Evolutionary conservation across 2,329 filamentous ascomycete species (phyloP), one percentile per base, ranked within the genome.

Genomic region (Magnaporthiopsis rhizophila): DNA sequence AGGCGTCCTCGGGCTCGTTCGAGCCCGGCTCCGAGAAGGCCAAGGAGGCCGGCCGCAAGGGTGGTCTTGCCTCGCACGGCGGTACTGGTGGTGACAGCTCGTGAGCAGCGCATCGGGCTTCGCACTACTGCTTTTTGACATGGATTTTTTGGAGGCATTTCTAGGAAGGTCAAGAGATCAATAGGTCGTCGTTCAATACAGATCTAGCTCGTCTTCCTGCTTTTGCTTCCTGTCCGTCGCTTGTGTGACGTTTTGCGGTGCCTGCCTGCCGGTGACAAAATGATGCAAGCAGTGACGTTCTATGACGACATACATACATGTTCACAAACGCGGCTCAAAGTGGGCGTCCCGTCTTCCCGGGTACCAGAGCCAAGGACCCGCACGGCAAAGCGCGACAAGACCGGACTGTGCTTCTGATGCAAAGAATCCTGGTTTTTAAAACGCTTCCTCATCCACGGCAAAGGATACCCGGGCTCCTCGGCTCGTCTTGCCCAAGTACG

Each of bases 1-100:
- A 84, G 62, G 79, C 80, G 0, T 84, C 82, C 0, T 75, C 77
- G 50, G 82, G 83, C 5, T 82, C 78, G 3, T 86, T 86, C 64
- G 79, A 85, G 69, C 77, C 78, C 0, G 81, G 83, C 8, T 81
- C 79, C 61, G 78, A 82, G 71, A 78, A 76, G 66, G 82, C 82
- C 2, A 78, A 74, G 61, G 82, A 84, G 71, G 82, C 83, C 24
- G 83, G 83, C 3, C 74, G 75, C 38, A 85, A 85, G 74, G 83
- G 83, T 3, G 82, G 82, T 21, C 13, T 53, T 21, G 45, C 45
- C 3, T 53, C 45, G 45, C 18, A 45, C 15, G 38, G 45, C n/a
- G 45, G 30, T 26, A 26, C 26, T 26, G 26, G 26, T 7, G 30
- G 45, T 9, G n/a, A 4, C 2, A 9, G 12, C 2, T 53, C 45